Conservation (phyloP, 306 rosid species). For the Medicago lupulina region DNA sequence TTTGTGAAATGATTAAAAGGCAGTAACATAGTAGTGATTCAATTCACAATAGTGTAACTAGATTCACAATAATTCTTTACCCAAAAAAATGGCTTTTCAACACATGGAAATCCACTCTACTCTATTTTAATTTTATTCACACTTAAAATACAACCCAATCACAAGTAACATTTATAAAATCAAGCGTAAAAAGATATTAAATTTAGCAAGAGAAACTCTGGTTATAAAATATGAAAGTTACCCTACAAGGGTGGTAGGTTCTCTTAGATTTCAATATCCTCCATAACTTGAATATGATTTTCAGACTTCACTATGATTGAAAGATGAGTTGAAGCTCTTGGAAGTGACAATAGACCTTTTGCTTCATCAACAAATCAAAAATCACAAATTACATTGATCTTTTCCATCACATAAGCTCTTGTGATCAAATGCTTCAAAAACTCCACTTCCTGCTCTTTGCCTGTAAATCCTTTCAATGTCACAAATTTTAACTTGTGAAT, state of each 20-base stretch:
- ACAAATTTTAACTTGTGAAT: slow-evolving; percentile 24
- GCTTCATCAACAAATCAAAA: background rate
- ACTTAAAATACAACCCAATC: background rate
- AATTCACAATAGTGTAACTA: too few relatives aligned
- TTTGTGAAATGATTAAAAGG: too few relatives aligned
- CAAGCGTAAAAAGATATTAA: background rate
- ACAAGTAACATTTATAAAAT: background rate
- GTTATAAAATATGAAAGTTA: background rate
- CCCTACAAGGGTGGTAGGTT: background rate
- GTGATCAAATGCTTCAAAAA: slow-evolving; percentile 40
- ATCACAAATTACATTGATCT: slow-evolving; percentile 4
- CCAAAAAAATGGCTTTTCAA: background rate
- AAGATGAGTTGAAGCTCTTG: slow-evolving; percentile 20
- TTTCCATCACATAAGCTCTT: background rate
- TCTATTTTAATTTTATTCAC: too few relatives aligned
- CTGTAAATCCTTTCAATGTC: slow-evolving; percentile 5
- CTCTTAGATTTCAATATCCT: background rate
- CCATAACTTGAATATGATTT: background rate
- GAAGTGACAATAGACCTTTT: background rate
- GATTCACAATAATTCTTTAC: too few relatives aligned
- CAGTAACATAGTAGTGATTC: too few relatives aligned
- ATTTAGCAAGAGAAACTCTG: background rate
- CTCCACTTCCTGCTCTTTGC: slow-evolving; percentile 31
- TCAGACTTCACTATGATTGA: slow-evolving; percentile 1
- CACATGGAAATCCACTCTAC: background rate